A percentile compares a stretch with the other conserved stretches of the same genome.
phyloP scores from a whole-genome alignment of 1,139 yeast genomes.

The Hansenula sp. region DNA sequence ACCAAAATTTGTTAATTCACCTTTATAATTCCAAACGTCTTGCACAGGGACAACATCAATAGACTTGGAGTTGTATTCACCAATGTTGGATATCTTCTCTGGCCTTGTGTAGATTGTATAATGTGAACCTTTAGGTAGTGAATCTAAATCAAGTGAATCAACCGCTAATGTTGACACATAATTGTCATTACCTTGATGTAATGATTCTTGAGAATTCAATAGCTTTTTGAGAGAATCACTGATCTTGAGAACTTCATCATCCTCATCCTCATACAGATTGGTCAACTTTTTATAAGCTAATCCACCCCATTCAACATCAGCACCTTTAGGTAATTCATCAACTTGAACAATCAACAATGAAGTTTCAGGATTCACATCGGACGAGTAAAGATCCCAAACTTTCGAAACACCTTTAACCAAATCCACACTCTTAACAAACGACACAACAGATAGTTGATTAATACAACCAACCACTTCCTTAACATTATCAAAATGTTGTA shows the following conservation, averaged over 20 bases:
- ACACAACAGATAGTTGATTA: slow-evolving; percentile 43
- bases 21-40: slow-evolving; percentile 23
- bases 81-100: slow-evolving; percentile 1
- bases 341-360: slow-evolving; percentile 55
- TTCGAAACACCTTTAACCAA: slow-evolving; percentile 20
- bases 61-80: slow-evolving; percentile 7
- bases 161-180: slow-evolving; percentile 17
- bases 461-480: slow-evolving; percentile 47
- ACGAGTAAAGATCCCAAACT: slow-evolving; percentile 17
- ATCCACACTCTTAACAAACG: slow-evolving; percentile 42
- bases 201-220: slow-evolving; percentile 1
- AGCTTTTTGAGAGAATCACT: not conserved
- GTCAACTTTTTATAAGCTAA: slow-evolving; percentile 36
- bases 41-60: slow-evolving; percentile 28
- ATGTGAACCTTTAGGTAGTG: slow-evolving; percentile 13
- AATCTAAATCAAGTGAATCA: slow-evolving; percentile 10
- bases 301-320: slow-evolving; percentile 80
- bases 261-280: slow-evolving; percentile 39
- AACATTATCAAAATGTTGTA: slow-evolving; percentile 73
- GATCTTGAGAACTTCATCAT: slow-evolving; percentile 23
- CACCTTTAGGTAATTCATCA: slow-evolving; percentile 59
- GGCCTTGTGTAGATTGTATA: slow-evolving; percentile 22
- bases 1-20: slow-evolving; percentile 21
- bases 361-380: slow-evolving; percentile 26
- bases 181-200: slow-evolving; percentile 10